Conservation (phyloP, 352 stramenopile species). For the Blastocystis sp. region DNA sequence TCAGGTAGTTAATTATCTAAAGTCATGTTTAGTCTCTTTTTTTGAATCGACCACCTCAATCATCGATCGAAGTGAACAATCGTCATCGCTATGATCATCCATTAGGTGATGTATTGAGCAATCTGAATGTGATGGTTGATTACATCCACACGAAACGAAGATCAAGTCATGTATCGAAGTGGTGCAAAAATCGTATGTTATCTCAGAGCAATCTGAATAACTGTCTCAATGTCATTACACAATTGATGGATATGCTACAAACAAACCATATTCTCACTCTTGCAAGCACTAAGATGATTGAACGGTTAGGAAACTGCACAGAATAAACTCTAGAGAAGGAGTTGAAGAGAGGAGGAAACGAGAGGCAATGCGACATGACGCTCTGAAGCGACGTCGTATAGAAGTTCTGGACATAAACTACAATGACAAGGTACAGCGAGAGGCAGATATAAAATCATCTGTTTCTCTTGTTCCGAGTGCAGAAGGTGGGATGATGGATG, state of each 20-base stretch:
- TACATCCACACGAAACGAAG: neutral
- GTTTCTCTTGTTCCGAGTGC: neutral
- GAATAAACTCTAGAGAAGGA: neutral
- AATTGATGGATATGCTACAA: neutral
- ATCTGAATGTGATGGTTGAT: neutral
- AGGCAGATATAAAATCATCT: neutral
- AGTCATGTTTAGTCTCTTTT: conserved; percentile 10
- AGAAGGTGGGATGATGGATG: conserved; percentile 27
- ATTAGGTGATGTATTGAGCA: neutral
- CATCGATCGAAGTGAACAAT: conserved; percentile 47
- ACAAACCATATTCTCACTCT: neutral
- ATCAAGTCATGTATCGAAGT: neutral
- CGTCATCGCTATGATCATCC: conserved; percentile 3
- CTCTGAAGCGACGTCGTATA: neutral
- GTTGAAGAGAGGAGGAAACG: neutral
- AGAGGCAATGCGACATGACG: neutral
- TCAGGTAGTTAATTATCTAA: neutral
- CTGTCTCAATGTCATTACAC: neutral
- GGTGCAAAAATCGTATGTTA: conserved; percentile 38
- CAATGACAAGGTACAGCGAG: conserved; percentile 29
- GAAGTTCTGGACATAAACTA: conserved; percentile 5
- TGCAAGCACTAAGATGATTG: neutral
- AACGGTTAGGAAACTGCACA: neutral
- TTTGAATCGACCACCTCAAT: conserved; percentile 15
- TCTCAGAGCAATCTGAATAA: neutral